phyloP scores from a whole-genome alignment of 2,329 filamentous ascomycete species.

The Pseudogymnoascus sp. region DNA sequence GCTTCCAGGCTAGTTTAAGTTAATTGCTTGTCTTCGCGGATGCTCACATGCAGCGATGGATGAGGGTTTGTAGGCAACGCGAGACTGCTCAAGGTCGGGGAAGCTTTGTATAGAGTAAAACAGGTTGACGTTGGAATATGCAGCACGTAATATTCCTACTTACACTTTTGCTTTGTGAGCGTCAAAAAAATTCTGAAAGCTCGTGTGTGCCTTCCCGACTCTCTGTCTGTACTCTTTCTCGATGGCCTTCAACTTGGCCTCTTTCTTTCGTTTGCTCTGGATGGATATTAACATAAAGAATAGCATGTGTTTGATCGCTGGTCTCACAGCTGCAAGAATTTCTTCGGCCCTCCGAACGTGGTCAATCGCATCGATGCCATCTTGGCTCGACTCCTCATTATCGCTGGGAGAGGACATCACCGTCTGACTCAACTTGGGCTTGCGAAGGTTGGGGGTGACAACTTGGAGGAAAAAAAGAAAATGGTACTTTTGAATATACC shows the following conservation, averaged over 20 bases:
- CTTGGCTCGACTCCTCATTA: background rate
- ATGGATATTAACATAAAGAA: background rate
- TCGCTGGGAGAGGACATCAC: background rate
- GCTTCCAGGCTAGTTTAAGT: background rate
- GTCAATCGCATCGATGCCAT: constrained; percentile 4
- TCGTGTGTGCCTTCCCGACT: constrained; percentile 20
- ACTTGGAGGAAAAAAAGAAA: background rate
- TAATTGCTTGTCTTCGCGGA: background rate
- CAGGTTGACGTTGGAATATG: background rate
- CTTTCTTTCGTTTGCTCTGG: constrained; percentile 22
- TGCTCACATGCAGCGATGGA: background rate
- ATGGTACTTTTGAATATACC: background rate
- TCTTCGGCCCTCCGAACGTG: constrained; percentile 17
- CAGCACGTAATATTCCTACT: constrained; percentile 12
- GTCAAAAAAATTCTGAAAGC: constrained; percentile 21
- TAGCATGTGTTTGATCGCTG: constrained; percentile 2
- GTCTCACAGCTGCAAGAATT: constrained; percentile 18
- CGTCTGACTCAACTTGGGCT: background rate
- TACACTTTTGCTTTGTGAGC: constrained; percentile 23
- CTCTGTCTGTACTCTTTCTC: constrained; percentile 21
- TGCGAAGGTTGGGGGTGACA: background rate
- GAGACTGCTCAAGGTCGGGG: background rate
- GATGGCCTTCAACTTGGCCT: constrained; percentile 24
- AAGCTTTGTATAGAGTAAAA: background rate
- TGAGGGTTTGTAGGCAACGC: background rate